These are phyloP conservation scores for Sphagnum tenellum DNA, from an alignment of 225 moss, liverwort and hornwort species.

Conservation along the genomic window DNA sequence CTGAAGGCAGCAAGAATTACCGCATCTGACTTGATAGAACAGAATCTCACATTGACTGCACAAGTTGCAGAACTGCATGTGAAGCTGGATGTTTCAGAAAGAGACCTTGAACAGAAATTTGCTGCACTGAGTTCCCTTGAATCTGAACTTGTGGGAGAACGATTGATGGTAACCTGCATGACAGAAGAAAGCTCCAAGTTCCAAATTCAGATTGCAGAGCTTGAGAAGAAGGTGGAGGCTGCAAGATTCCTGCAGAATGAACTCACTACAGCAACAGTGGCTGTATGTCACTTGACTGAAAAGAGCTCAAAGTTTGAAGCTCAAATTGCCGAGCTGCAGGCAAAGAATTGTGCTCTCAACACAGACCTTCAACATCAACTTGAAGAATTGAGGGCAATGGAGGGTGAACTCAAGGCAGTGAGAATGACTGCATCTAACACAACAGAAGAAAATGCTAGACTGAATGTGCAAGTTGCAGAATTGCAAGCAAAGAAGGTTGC, in stretches of 20 bases:
- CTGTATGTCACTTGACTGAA: too few species aligned
- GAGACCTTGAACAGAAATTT: conserved; percentile 8
- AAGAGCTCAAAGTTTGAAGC: too few species aligned
- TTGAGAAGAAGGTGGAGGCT: neutral
- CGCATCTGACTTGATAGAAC: too few species aligned
- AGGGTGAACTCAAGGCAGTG: neutral
- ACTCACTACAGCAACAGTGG: conserved; percentile 5
- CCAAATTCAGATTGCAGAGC: conserved; percentile 5
- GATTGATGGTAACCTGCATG: conserved; percentile 1
- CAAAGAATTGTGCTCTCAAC: neutral
- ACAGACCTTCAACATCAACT: neutral
- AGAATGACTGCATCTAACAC: too few species aligned
- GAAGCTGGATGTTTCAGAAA: conserved; percentile 1
- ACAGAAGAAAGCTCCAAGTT: conserved; percentile 6
- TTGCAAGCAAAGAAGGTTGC: neutral
- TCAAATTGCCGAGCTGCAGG: too few species aligned
- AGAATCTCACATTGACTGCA: too few species aligned
- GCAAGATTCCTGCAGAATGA: conserved; percentile 10
- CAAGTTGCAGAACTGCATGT: neutral
- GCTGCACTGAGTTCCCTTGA: conserved; percentile 2
- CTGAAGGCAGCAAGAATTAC: neutral
- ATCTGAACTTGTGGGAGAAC: conserved; percentile 7
- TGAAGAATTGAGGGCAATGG: conserved; percentile 4
- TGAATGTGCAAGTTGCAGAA: neutral
- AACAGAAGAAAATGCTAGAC: too few species aligned